Conservation (phyloP, 345 rosid genomes). For the Heritiera littoralis region DNA sequence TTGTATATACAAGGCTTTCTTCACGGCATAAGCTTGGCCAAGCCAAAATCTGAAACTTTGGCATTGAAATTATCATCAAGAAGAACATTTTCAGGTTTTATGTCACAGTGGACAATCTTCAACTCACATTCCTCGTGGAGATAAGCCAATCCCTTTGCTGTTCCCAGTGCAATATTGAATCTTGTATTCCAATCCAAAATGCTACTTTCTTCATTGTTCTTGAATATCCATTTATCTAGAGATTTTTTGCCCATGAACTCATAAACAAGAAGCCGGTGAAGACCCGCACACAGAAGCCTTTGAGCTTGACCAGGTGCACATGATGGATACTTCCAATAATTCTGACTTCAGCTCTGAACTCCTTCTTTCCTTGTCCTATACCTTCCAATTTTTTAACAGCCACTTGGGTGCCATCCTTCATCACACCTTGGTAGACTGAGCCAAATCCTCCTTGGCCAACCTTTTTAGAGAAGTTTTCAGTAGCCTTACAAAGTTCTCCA, state of each 20-base stretch:
- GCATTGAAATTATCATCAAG: constrained; percentile 55
- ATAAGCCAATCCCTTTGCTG: constrained; percentile 65
- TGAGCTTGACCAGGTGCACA: constrained; percentile 54
- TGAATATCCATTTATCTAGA: constrained; percentile 58
- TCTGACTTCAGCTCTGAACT: constrained; percentile 55
- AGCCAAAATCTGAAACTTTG: constrained; percentile 64
- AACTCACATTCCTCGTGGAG: constrained; percentile 65
- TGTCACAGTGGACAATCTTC: constrained; percentile 59
- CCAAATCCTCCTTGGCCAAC: constrained; percentile 76
- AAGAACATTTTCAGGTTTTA: constrained; percentile 62
- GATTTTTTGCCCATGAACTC: constrained; percentile 62
- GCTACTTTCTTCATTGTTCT: constrained; percentile 27
- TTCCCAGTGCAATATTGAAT: constrained; percentile 56
- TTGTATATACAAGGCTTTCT: constrained; percentile 24
- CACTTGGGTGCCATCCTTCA: constrained; percentile 43
- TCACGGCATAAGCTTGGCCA: constrained; percentile 54
- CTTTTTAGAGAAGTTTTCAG: constrained; percentile 51
- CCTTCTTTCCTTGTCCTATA: constrained; percentile 61
- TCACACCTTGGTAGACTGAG: constrained; percentile 58
- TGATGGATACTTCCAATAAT: constrained; percentile 55
- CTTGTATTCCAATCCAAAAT: constrained; percentile 58
- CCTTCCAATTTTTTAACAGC: constrained; percentile 68
- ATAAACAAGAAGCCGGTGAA: constrained; percentile 56
- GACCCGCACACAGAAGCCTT: constrained; percentile 56
- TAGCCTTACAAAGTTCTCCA: constrained; percentile 49